Percentiles rank a stretch among this genome's conserved stretches.
These are phyloP conservation scores for Plasmopara halstedii DNA, from an alignment of 352 stramenopile species.

Conservation along the genomic window DNA sequence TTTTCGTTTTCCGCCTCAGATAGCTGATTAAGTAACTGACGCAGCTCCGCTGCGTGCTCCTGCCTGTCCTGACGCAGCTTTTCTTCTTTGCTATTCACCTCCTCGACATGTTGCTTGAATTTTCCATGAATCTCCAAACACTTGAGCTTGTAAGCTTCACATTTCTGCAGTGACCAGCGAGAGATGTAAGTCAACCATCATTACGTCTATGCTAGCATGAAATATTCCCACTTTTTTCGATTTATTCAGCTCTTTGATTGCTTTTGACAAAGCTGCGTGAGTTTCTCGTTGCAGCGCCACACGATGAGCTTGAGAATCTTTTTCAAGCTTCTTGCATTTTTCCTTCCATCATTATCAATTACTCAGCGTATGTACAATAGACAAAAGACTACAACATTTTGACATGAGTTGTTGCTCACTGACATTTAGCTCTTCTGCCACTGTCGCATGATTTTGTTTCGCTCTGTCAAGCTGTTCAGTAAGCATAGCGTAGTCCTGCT, in stretches of 20 bases:
- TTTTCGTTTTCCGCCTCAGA: conserved; percentile 62
- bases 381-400: background rate
- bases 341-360: conserved; percentile 7
- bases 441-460: conserved; percentile 35
- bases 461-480: conserved; percentile 56
- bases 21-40: conserved; percentile 58
- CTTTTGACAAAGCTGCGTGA: conserved; percentile 43
- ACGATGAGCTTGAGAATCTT: conserved; percentile 28
- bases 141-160: conserved; percentile 75
- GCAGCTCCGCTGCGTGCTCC: conserved; percentile 46
- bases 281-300: conserved; percentile 47
- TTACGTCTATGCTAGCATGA: background rate
- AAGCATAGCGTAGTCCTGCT: conserved; percentile 48
- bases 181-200: background rate
- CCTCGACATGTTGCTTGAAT: conserved; percentile 46
- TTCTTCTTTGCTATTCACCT: conserved; percentile 34
- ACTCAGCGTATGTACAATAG: too few species aligned
- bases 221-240: conserved; percentile 45
- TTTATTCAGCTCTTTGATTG: conserved; percentile 48
- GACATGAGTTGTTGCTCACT: too few species aligned
- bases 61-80: conserved; percentile 49
- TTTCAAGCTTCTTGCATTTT: conserved; percentile 36
- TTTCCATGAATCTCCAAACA: conserved; percentile 72
- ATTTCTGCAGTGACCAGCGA: conserved; percentile 32
- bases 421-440: conserved; percentile 44